Conservation (phyloP, 2,329 filamentous ascomycete species). For the Ophiosphaerella korrae region DNA sequence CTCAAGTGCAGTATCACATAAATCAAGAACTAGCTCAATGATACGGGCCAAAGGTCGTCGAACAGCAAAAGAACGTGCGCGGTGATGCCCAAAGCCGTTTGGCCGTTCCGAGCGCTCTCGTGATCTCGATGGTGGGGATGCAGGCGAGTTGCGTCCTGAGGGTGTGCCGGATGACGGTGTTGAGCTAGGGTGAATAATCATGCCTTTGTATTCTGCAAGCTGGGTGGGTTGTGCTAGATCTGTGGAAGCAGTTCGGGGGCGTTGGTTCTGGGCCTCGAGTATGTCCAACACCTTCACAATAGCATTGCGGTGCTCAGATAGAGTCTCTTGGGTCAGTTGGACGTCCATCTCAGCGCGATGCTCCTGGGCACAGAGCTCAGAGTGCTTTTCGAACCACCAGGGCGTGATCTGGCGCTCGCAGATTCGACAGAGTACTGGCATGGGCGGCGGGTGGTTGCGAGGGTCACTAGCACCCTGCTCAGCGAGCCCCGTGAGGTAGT, state of each 20-base stretch:
- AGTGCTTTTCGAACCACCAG: constrained; percentile 99
- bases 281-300: constrained; percentile 96
- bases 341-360: constrained; percentile 98
- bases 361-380: constrained; percentile 92
- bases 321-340: constrained; percentile 88
- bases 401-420: constrained; percentile 96
- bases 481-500: constrained; percentile 87
- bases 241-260: constrained; percentile 59
- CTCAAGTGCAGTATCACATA: constrained; percentile 94
- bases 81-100: constrained; percentile 74
- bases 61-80: constrained; percentile 88
- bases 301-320: constrained; percentile 89
- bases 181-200: constrained; percentile 78
- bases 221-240: constrained; percentile 55
- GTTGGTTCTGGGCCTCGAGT: constrained; percentile 77
- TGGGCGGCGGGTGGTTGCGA: constrained; percentile 76
- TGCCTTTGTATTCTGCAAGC: constrained; percentile 82
- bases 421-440: constrained; percentile 90
- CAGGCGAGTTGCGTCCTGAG: constrained; percentile 72
- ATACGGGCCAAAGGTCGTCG: constrained; percentile 89
- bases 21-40: constrained; percentile 89
- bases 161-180: constrained; percentile 70
- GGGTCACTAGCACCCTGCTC: constrained; percentile 80
- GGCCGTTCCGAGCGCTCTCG: constrained; percentile 72
- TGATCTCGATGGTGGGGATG: constrained; percentile 68